Conservation (phyloP, 2,329 filamentous ascomycete genomes). For the Xylogone sp. region DNA sequence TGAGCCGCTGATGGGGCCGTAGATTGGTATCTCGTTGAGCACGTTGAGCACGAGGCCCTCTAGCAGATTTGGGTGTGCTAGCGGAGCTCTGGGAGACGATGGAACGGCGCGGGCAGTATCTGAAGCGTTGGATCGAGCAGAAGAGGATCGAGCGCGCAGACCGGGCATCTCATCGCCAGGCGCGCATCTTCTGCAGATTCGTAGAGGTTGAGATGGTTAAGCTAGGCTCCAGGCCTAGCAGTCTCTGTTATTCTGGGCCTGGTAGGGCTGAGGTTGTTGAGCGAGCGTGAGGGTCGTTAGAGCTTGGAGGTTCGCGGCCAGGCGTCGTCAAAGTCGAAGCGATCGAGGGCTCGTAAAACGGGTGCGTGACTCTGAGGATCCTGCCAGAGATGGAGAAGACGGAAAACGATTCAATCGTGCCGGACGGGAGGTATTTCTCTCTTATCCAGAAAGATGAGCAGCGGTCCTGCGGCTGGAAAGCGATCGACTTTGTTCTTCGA, state of each 20-base stretch:
- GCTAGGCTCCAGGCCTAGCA: background rate
- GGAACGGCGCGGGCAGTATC: conserved; percentile 16
- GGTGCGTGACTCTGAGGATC: background rate
- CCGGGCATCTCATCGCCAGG: conserved; percentile 22
- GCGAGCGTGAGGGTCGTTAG: background rate
- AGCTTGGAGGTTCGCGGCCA: background rate
- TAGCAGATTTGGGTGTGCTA: conserved; percentile 11
- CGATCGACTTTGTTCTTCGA: background rate
- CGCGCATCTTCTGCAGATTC: conserved; percentile 17
- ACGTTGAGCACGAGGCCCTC: conserved; percentile 24
- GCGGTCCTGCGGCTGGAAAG: background rate
- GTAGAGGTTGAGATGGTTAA: background rate
- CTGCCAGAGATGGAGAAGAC: background rate
- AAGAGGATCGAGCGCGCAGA: conserved; percentile 28
- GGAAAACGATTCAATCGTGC: background rate
- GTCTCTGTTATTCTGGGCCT: background rate
- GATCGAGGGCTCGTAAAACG: background rate
- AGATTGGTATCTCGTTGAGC: conserved; percentile 27
- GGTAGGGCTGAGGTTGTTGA: background rate
- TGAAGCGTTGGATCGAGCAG: conserved; percentile 26
- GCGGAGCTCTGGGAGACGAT: conserved; percentile 16
- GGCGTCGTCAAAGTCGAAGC: background rate
- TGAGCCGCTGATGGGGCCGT: conserved; percentile 19
- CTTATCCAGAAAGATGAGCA: background rate
- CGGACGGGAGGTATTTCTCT: background rate